phyloP scores from a whole-genome alignment of 352 stramenopile species.

The Globisporangium viniferum region DNA sequence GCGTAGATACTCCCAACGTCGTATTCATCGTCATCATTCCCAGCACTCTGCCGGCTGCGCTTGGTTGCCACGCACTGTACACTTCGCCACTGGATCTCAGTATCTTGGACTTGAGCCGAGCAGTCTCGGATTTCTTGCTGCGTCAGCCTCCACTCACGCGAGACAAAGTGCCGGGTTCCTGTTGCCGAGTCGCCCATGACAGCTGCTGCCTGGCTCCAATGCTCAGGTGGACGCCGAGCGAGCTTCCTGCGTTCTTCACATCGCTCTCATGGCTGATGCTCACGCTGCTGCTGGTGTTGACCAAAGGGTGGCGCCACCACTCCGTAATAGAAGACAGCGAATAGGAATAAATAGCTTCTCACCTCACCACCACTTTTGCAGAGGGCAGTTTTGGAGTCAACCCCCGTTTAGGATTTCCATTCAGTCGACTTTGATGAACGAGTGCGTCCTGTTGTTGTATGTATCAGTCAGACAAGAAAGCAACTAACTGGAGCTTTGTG shows the following conservation, averaged over 20 bases:
- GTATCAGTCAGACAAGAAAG: neutral
- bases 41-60: neutral
- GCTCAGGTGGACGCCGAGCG: neutral
- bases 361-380: too few species aligned
- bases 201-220: neutral
- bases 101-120: neutral
- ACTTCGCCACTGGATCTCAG: constrained; percentile 18
- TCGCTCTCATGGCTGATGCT: neutral
- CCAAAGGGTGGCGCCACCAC: too few species aligned
- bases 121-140: constrained; percentile 14
- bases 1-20: constrained; percentile 19
- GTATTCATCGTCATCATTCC: constrained; percentile 8
- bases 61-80: constrained; percentile 24
- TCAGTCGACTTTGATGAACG: neutral
- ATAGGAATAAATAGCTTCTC: neutral
- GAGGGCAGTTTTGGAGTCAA: neutral
- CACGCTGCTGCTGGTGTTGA: neutral
- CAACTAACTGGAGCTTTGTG: neutral
- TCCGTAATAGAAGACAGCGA: neutral
- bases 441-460: neutral
- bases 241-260: neutral
- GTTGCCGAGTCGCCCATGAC: constrained; percentile 23
- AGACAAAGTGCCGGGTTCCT: constrained; percentile 22
- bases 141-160: constrained; percentile 25
- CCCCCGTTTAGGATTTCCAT: neutral